Evolutionary conservation across 208 protist genomes (phyloP), one percentile per base, ranked within the genome.

Genomic region (Kentomonas sorsogonicus): DNA sequence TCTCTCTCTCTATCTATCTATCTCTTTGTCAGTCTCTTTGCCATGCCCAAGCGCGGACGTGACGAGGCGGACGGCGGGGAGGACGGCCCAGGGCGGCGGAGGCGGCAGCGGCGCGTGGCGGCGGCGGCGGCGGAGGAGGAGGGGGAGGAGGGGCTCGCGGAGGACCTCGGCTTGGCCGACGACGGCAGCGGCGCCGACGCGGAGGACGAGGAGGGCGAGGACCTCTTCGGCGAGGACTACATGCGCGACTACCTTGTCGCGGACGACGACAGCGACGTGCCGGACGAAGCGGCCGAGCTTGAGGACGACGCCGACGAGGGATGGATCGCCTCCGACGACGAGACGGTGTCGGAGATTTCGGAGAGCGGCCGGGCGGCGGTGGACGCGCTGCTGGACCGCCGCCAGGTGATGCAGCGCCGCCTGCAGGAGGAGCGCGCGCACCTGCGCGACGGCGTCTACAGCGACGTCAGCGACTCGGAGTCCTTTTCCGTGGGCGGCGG

Each of bases 191-290:
- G 50, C 22, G 51, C 51, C 5, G 63, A 66, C 29, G 63, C 52
- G 27, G 61, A 66, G 11, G 74, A 80, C 33, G 74, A 74, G 33
- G 88, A 94, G 58, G 84, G 89, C 45, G 89, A 95, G 63, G 89
- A 95, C 63, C 76, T 95, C 22, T 95, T 84, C 56, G 89, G 83
- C 3, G 89, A 95, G 20, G 79, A 93, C 68, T 95, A 82, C 69
- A 89, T 93, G 76, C 77, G 61, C 27, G 89, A 95, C 60, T 95
- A 95, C 71, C 66, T 93, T 22, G 59, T 82, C 31, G 76, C 76
- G 2, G 86, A 92, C 34, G 79, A 89, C 53, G 89, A 95, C 67
- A 85, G 74, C 64, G 83, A 91, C 50, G 64, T 68, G 25, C 22
- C 69, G 0, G 84, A 86, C 54, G 88, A 91, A n/a, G n/a, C n/a